A percentile compares a stretch with the other conserved stretches of the same genome.
These are phyloP conservation scores for Pseudogymnoascus pannorum DNA, from an alignment of 2,329 filamentous ascomycete genomes.

Conservation along the genomic window DNA sequence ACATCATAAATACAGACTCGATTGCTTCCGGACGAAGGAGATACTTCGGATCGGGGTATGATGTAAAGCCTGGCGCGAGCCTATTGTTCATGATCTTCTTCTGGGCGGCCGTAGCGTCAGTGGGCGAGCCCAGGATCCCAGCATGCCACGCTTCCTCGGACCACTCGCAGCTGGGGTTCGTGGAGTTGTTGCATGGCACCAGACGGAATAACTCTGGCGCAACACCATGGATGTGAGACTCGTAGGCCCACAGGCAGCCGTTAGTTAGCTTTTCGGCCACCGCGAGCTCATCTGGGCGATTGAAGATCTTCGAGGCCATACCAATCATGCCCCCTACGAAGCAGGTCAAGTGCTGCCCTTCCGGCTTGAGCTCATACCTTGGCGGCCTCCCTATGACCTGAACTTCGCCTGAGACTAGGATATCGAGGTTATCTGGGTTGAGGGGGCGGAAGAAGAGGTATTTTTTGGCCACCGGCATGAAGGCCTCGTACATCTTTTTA, in stretches of 20 bases:
- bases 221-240: slow-evolving; percentile 50
- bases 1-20: slow-evolving; percentile 58
- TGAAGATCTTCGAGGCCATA: slow-evolving; percentile 56
- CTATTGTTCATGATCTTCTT: slow-evolving; percentile 6
- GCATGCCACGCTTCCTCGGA: slow-evolving; percentile 29
- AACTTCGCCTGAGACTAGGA: slow-evolving; percentile 44
- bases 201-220: slow-evolving; percentile 54
- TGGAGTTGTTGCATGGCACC: slow-evolving; percentile 40
- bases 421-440: slow-evolving; percentile 27
- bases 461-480: slow-evolving; percentile 40
- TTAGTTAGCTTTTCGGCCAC: slow-evolving; percentile 57
- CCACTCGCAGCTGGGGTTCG: slow-evolving; percentile 41
- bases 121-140: not conserved
- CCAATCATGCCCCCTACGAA: slow-evolving; percentile 66
- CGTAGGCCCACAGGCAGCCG: slow-evolving; percentile 65
- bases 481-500: slow-evolving; percentile 38
- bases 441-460: slow-evolving; percentile 38
- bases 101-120: not conserved
- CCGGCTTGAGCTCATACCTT: slow-evolving; percentile 45
- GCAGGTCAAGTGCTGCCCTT: slow-evolving; percentile 50
- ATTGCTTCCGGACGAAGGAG: slow-evolving; percentile 53
- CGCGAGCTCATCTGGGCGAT: slow-evolving; percentile 51
- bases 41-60: slow-evolving; percentile 36
- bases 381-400: slow-evolving; percentile 34
- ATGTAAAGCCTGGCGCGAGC: slow-evolving; percentile 42